A percentile compares a stretch with the other conserved stretches of the same genome.
Conservation (phyloP, 192 early-diverging fungal genomes). For the Cetraspora pellucida region DNA sequence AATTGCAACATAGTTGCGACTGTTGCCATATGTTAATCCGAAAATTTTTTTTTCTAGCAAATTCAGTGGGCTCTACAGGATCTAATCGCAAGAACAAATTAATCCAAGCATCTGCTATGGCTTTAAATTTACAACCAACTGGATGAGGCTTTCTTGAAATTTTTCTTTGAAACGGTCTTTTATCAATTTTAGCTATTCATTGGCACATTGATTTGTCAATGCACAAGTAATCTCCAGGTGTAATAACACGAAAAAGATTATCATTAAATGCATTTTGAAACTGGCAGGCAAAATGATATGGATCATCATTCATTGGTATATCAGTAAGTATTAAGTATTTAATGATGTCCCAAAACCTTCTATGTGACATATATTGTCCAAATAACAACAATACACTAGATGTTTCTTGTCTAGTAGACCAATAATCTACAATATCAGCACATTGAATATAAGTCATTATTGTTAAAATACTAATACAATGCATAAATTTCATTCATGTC, state of each 20-base stretch:
- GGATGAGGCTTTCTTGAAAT: constrained; percentile 3
- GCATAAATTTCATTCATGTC: neutral
- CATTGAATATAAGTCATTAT: constrained; percentile 3
- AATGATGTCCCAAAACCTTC: neutral
- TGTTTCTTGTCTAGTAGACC: constrained; percentile 1
- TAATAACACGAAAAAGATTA: neutral
- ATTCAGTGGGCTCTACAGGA: neutral
- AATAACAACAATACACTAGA: neutral
- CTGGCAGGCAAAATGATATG: neutral
- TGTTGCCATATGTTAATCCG: neutral
- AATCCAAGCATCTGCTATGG: neutral
- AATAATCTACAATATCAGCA: constrained; percentile 1
- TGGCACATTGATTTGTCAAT: neutral
- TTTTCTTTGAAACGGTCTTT: neutral
- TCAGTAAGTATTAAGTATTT: neutral
- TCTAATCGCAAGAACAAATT: constrained; percentile 1
- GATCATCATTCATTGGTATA: neutral
- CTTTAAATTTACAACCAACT: neutral
- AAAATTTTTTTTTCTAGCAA: constrained; percentile 1
- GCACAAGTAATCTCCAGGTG: no score
- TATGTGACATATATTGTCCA: constrained; percentile 14
- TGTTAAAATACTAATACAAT: neutral
- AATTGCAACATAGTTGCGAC: neutral
- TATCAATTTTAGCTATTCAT: neutral
- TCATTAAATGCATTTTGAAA: no score